Percentiles rank a stretch among this genome's conserved stretches.
phyloP scores from a whole-genome alignment of 2,329 filamentous ascomycete genomes.

The Lasiodiplodia hormozganensis region DNA sequence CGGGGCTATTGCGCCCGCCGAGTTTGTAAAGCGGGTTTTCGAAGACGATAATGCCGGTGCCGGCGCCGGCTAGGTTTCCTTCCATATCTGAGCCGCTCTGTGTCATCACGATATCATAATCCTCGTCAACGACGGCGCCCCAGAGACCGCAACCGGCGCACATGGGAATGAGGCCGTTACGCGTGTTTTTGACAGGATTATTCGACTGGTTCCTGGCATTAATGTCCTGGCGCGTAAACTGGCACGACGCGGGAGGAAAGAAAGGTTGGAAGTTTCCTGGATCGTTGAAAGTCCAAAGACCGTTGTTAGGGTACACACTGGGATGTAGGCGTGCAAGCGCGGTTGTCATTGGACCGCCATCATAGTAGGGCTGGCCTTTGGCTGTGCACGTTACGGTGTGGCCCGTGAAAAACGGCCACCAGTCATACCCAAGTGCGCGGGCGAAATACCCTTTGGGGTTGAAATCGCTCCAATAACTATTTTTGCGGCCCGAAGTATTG shows the following conservation, averaged over 20 bases:
- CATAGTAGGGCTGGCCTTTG: background rate
- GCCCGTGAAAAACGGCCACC: background rate
- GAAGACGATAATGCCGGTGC: background rate
- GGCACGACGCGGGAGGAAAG: background rate
- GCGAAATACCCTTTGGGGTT: background rate
- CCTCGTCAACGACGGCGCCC: background rate
- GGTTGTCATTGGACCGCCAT: background rate
- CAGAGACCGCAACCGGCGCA: background rate
- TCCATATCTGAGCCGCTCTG: slow-evolving; percentile 3
- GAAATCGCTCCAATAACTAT: too few relatives aligned
- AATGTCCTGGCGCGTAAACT: background rate
- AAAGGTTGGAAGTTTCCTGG: slow-evolving; percentile 9
- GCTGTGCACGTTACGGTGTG: background rate
- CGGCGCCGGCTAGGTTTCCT: slow-evolving; percentile 1
- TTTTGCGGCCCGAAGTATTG: background rate
- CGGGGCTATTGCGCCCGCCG: background rate
- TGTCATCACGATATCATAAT: background rate
- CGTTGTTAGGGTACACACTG: background rate
- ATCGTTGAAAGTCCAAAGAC: slow-evolving; percentile 9
- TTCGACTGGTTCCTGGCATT: background rate
- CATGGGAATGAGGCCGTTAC: background rate
- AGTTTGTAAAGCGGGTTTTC: background rate
- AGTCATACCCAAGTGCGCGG: background rate
- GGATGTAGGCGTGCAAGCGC: background rate
- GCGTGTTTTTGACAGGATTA: background rate